phyloP scores from a whole-genome alignment of 257 asterid genomes.

The Capsicum chinense region DNA sequence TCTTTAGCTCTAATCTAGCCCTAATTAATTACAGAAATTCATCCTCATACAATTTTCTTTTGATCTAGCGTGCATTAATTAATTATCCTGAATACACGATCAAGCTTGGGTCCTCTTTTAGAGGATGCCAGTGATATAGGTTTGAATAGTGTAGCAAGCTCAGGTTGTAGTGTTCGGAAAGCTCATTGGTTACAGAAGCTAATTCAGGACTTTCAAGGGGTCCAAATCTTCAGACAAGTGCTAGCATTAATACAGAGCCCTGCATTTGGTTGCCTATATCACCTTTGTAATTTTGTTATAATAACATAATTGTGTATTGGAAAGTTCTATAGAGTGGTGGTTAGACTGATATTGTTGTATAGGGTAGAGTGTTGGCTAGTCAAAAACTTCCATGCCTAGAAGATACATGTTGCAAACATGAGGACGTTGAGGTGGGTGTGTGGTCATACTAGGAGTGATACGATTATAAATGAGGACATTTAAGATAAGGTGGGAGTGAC shows the following conservation, averaged over 20 bases:
- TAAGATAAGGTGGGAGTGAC: too few relatives aligned
- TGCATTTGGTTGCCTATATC: slow-evolving; percentile 95
- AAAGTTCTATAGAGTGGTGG: background rate
- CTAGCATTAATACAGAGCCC: slow-evolving; percentile 84
- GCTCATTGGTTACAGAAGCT: slow-evolving; percentile 96
- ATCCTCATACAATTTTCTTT: too few relatives aligned
- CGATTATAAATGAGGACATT: background rate
- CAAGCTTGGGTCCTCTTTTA: slow-evolving; percentile 40
- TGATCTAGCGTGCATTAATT: too few relatives aligned
- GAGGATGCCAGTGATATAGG: slow-evolving; percentile 65
- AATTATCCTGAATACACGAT: too few relatives aligned
- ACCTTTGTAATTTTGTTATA: slow-evolving; percentile 91
- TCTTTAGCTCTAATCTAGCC: too few relatives aligned
- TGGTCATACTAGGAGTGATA: background rate
- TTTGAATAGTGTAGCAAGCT: slow-evolving; percentile 71
- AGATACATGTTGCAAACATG: background rate
- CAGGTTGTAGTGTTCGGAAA: slow-evolving; percentile 95
- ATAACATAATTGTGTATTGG: slow-evolving; percentile 44
- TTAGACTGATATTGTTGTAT: background rate
- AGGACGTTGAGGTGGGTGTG: background rate
- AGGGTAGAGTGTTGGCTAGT: background rate
- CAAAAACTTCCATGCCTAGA: too few relatives aligned
- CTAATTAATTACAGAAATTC: too few relatives aligned
- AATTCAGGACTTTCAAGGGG: slow-evolving; percentile 94
- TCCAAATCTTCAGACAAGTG: slow-evolving; percentile 88